Conservation (phyloP, 768 basidiomycete species). For the Leccinum rimulosum region DNA sequence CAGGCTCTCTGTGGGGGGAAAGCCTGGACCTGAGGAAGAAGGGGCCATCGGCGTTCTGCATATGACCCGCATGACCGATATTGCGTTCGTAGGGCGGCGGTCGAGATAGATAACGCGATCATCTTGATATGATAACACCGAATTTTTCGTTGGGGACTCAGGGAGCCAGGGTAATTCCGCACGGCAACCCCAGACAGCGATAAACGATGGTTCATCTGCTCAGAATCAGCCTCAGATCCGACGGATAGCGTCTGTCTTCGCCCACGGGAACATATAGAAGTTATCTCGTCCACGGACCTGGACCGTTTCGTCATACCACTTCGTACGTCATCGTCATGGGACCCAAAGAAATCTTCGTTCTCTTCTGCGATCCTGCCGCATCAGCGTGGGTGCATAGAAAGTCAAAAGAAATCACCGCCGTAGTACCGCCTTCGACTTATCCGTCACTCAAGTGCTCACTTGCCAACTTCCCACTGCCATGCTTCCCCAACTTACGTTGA, state of each 20-base stretch:
- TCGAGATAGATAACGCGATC: constrained; percentile 10
- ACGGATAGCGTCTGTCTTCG: not conserved
- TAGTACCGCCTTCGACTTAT: not conserved
- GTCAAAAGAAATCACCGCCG: not conserved
- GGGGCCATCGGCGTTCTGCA: constrained; percentile 6
- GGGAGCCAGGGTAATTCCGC: not conserved
- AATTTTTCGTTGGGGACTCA: not conserved
- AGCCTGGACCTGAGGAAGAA: not conserved
- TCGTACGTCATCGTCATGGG: not conserved
- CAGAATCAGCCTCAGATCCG: not conserved
- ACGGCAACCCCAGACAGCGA: not conserved
- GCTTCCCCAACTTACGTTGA: not conserved
- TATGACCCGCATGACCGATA: constrained; percentile 9
- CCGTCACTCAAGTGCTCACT: not conserved
- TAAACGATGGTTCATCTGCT: not conserved
- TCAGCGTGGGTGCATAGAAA: not conserved
- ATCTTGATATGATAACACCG: not conserved
- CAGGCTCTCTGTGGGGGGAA: not conserved
- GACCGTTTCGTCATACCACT: not conserved
- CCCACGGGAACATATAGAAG: not conserved
- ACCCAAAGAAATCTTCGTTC: not conserved
- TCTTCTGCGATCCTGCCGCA: not conserved
- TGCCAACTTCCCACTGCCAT: not conserved
- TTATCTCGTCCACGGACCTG: not conserved
- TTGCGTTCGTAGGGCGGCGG: not conserved